A percentile compares a stretch with the other conserved stretches of the same genome.
Conservation (phyloP, 805 yeast genomes). For the Schizosaccharomyces lindneri region DNA sequence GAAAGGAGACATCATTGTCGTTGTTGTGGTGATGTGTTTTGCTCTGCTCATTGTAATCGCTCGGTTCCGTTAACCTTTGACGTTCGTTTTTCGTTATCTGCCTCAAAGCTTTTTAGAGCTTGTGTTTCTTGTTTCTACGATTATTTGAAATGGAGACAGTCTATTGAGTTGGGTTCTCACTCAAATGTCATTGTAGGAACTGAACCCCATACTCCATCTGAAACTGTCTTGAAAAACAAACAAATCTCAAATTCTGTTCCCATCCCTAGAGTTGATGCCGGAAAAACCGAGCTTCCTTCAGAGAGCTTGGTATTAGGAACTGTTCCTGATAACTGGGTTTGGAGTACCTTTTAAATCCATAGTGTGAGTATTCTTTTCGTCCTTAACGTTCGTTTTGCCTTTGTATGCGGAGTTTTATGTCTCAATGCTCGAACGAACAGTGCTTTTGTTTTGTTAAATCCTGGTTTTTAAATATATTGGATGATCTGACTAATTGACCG, state of each 20-base stretch:
- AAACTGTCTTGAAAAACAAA: background rate
- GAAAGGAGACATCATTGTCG: conserved; percentile 69
- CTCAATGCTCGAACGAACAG: too few species aligned
- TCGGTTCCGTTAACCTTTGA: conserved; percentile 28
- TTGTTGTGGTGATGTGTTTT: conserved; percentile 60
- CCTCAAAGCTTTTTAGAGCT: conserved; percentile 34
- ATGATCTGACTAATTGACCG: too few species aligned
- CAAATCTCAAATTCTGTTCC: background rate
- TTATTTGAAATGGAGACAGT: conserved; percentile 10
- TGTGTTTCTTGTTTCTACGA: conserved; percentile 43
- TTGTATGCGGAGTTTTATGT: too few species aligned
- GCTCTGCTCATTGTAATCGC: conserved; percentile 39
- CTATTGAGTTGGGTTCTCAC: background rate
- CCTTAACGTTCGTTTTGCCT: background rate
- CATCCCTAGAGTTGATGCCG: background rate
- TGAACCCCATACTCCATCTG: background rate
- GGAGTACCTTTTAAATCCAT: conserved; percentile 9
- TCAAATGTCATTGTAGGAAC: background rate
- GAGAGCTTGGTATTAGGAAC: conserved; percentile 1
- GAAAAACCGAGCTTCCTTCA: background rate
- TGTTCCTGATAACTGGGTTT: conserved; percentile 12
- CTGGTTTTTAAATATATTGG: too few species aligned
- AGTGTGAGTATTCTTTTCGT: background rate
- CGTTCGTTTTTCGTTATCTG: conserved; percentile 33
- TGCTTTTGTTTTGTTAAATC: too few species aligned